phyloP scores from a whole-genome alignment of 192 early-diverging fungal genomes.

The Coemansia sp. region DNA sequence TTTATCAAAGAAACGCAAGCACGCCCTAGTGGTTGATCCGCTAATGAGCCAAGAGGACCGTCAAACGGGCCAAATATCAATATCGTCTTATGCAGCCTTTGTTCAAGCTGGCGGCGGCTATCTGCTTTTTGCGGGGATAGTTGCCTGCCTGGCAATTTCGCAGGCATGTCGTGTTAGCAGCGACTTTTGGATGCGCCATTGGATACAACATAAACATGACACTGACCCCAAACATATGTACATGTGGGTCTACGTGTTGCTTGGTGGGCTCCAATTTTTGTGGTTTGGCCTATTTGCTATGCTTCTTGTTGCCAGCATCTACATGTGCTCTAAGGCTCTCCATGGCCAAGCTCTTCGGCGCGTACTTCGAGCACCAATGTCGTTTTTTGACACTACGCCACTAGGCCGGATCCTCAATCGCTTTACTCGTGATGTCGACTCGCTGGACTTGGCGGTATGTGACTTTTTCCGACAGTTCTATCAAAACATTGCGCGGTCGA shows the following conservation, averaged over 20 bases:
- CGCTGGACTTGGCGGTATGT: constrained; percentile 61
- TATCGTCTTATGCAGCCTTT: constrained; percentile 62
- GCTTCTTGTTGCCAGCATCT: constrained; percentile 24
- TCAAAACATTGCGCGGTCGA: constrained; percentile 47
- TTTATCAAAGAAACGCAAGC: constrained; percentile 11
- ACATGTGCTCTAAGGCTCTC: constrained; percentile 60
- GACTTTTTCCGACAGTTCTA: constrained; percentile 71
- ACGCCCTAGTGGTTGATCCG: constrained; percentile 17
- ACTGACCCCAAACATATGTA: constrained; percentile 44
- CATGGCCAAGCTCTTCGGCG: constrained; percentile 78
- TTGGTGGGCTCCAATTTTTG: constrained; percentile 65
- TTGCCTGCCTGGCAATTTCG: constrained; percentile 29
- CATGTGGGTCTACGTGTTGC: constrained; percentile 68
- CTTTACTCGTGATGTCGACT: constrained; percentile 70
- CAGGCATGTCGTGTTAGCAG: constrained; percentile 49
- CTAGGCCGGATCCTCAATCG: constrained; percentile 75
- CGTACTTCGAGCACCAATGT: constrained; percentile 67
- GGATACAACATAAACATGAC: constrained; percentile 55
- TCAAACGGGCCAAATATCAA: constrained; percentile 67
- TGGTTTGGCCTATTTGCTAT: constrained; percentile 41
- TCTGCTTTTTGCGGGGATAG: constrained; percentile 17
- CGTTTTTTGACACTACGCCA: constrained; percentile 79
- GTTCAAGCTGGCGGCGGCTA: constrained; percentile 49
- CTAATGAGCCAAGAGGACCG: constrained; percentile 87
- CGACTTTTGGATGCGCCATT: constrained; percentile 69